Conservation (phyloP, 2,329 filamentous ascomycete species). For the Botrytis hyacinthi region DNA sequence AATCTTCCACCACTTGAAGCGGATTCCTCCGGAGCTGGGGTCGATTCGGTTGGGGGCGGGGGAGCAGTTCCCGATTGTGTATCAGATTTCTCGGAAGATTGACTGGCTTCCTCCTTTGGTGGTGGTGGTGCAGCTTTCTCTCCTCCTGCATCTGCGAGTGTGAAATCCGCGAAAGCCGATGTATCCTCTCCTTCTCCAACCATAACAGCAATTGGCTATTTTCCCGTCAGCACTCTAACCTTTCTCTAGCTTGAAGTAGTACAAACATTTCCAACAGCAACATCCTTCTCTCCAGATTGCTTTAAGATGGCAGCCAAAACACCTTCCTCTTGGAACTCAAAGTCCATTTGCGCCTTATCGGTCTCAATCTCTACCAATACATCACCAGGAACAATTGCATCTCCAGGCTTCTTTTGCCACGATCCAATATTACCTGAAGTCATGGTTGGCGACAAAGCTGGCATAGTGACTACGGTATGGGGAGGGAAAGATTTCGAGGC, state of each 20-base stretch:
- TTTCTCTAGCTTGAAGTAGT: slow-evolving; percentile 29
- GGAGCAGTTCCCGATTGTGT: slow-evolving; percentile 59
- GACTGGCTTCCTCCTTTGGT: slow-evolving; percentile 62
- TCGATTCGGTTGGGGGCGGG: slow-evolving; percentile 62
- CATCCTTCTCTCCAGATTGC: slow-evolving; percentile 89
- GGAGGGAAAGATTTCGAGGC: slow-evolving; percentile 78
- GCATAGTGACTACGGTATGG: slow-evolving; percentile 96
- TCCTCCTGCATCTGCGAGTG: slow-evolving; percentile 85
- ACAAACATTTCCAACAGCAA: slow-evolving; percentile 91
- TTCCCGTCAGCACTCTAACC: slow-evolving; percentile 36
- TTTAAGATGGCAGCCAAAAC: slow-evolving; percentile 91
- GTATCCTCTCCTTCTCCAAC: slow-evolving; percentile 90
- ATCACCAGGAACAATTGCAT: slow-evolving; percentile 83
- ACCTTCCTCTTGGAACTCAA: slow-evolving; percentile 98
- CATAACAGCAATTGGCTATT: slow-evolving; percentile 89
- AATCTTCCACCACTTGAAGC: slow-evolving; percentile 73
- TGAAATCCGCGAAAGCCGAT: slow-evolving; percentile 84
- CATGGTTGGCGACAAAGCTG: slow-evolving; percentile 97
- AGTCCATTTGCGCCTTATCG: slow-evolving; percentile 99
- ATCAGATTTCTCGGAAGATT: slow-evolving; percentile 58
- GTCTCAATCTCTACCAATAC: slow-evolving; percentile 98
- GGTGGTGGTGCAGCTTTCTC: slow-evolving; percentile 64
- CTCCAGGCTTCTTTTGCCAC: slow-evolving; percentile 97
- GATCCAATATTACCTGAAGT: slow-evolving; percentile 90
- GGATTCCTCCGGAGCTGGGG: slow-evolving; percentile 65